Evolutionary conservation across 1,284 basidiomycete genomes (phyloP).

Genomic region (Cutaneotrichosporon cutaneum): DNA sequence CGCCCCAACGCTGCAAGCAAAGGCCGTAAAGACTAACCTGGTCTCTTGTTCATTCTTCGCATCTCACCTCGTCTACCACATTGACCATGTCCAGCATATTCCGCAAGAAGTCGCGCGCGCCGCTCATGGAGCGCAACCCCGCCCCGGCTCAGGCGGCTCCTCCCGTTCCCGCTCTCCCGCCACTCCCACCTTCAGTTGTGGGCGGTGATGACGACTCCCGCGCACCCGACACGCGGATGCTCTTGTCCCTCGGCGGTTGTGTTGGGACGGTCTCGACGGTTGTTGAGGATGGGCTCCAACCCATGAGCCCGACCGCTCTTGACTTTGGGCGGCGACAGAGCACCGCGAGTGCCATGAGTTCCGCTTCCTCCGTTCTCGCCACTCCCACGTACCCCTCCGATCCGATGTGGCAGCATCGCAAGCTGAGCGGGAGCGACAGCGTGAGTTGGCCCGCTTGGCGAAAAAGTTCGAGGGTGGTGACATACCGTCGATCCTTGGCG

Average conservation of each 20-base stretch:
- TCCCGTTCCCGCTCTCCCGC: background rate
- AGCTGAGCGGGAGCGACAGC: background rate
- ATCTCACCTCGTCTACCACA: background rate
- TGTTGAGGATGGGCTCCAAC: slow-evolving; percentile 1
- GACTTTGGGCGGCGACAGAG: background rate
- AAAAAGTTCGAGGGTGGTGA: background rate
- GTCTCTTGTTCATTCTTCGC: background rate
- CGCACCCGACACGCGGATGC: slow-evolving; percentile 1
- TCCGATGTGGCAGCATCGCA: background rate
- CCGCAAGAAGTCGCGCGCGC: background rate
- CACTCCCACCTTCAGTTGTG: background rate
- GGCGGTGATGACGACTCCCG: background rate
- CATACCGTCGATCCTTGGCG: background rate
- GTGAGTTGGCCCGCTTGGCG: background rate
- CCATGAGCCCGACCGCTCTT: background rate
- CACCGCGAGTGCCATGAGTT: background rate
- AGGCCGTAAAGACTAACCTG: background rate
- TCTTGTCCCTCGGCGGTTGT: background rate
- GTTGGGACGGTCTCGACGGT: background rate
- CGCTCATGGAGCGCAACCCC: background rate
- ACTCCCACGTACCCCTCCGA: slow-evolving; percentile 4
- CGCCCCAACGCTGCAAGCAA: background rate
- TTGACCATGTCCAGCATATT: slow-evolving; percentile 5
- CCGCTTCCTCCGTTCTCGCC: background rate
- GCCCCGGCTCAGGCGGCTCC: background rate